These are phyloP conservation scores for Globisporangium irregulare DNA, from an alignment of 352 stramenopile genomes.

Conservation along the genomic window DNA sequence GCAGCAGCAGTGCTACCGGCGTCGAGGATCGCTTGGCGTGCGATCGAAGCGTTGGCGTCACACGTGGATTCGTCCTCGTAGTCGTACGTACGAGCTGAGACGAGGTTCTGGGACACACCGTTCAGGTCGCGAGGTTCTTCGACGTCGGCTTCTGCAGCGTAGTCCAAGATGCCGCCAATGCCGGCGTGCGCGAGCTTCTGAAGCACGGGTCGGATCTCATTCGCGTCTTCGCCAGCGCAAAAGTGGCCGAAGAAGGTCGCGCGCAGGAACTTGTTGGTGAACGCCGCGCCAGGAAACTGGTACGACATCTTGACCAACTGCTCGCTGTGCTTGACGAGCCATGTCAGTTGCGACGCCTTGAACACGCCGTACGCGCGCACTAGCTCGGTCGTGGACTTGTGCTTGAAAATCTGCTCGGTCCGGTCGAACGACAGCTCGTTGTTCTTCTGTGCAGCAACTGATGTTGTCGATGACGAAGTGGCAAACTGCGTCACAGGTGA, in stretches of 20 bases:
- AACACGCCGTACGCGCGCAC: slow-evolving; percentile 88
- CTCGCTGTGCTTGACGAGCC: slow-evolving; percentile 88
- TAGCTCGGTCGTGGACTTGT: slow-evolving; percentile 84
- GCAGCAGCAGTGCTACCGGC: slow-evolving; percentile 37
- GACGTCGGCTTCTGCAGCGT: slow-evolving; percentile 93
- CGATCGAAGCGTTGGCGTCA: slow-evolving; percentile 90
- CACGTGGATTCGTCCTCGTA: slow-evolving; percentile 94
- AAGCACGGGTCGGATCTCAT: slow-evolving; percentile 83
- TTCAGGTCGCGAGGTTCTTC: slow-evolving; percentile 75
- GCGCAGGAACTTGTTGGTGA: slow-evolving; percentile 90
- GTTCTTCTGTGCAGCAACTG: not conserved
- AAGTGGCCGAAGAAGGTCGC: slow-evolving; percentile 98
- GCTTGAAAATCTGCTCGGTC: slow-evolving; percentile 79
- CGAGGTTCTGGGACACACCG: slow-evolving; percentile 75
- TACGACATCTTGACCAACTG: slow-evolving; percentile 80
- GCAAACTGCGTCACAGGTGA: slow-evolving; percentile 14
- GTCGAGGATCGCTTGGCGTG: slow-evolving; percentile 77
- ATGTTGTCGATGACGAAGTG: slow-evolving; percentile 44
- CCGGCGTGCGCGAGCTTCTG: slow-evolving; percentile 70
- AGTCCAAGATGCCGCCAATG: slow-evolving; percentile 97
- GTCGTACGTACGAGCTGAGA: slow-evolving; percentile 93
- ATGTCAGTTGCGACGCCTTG: slow-evolving; percentile 78
- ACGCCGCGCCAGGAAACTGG: slow-evolving; percentile 67
- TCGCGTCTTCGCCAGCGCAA: slow-evolving; percentile 91
- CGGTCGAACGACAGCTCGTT: slow-evolving; percentile 62